These are phyloP conservation scores for Casaregolazyma lundiana DNA, from an alignment of 1,139 yeast species.

Conservation along the genomic window DNA sequence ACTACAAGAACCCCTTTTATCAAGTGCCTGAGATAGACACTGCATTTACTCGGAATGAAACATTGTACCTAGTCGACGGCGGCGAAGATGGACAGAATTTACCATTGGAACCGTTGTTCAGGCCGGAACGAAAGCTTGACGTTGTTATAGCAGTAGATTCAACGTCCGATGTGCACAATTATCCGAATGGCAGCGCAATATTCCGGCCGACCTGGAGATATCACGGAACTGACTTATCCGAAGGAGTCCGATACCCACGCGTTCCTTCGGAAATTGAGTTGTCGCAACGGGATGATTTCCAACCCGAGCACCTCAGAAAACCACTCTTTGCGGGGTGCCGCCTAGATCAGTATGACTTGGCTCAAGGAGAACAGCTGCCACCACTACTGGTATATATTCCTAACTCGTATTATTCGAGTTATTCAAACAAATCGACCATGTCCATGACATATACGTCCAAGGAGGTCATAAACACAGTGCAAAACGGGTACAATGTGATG, in stretches of 20 bases:
- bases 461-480: constrained; percentile 44
- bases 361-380: constrained; percentile 35
- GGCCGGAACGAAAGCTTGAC: constrained; percentile 63
- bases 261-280: constrained; percentile 63
- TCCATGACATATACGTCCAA: constrained; percentile 40
- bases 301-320: constrained; percentile 41
- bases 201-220: constrained; percentile 20
- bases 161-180: constrained; percentile 20
- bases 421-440: constrained; percentile 46
- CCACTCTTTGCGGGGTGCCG: constrained; percentile 70
- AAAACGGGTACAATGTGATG: constrained; percentile 51
- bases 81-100: constrained; percentile 79
- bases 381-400: constrained; percentile 55
- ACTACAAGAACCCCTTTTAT: constrained; percentile 18
- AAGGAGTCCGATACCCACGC: constrained; percentile 63
- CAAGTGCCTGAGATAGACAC: constrained; percentile 28
- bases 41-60: constrained; percentile 24
- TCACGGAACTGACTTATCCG: constrained; percentile 41
- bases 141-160: constrained; percentile 69
- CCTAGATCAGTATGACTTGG: constrained; percentile 44
- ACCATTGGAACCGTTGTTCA: constrained; percentile 72
- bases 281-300: constrained; percentile 25
- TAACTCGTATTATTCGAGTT: constrained; percentile 44
- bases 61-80: constrained; percentile 68
- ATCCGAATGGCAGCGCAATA: constrained; percentile 24